Base-by-base conservation (phyloP, 352 stramenopile genomes). In the Bremia lactucae region DNA sequence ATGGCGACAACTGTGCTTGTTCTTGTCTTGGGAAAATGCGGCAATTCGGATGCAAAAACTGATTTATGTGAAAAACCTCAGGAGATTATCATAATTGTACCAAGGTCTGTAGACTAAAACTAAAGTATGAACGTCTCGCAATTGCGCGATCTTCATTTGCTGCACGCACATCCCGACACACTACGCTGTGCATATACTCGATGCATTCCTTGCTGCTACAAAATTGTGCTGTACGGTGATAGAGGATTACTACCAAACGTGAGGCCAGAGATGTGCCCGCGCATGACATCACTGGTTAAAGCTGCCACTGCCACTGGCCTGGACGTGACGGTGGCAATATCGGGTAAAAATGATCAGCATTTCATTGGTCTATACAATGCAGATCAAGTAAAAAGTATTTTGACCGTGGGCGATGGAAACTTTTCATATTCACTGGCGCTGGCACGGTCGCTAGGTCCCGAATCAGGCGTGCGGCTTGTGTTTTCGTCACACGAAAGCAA, bases 371-470 rank as follows among this genome's bases (percentile, higher is more conserved):
- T 90, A 14, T 90, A 87, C 40, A 62, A 83, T 36, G 62, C 65
- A 1, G n/a, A 21, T 0, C 36, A 61, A 9, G 36, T 76, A 11
- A 62, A 71, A 46, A 54, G 62, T 13, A 68, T 97, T 2, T 52
- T 97, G 22, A 97, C 87, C 0, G 72, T 98, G 2, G 95, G 95
- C 11, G 95, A 98, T 58, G 95, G 95, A 33, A 96, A 98, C 71
- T 96, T 98, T 46, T 95, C 90, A 2, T 98, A 95, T 62, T 97
- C 90, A 19, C 58, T 96, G 25, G 87, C 87, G 26, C 60, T 97
- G 2, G 77, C 87, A 6, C 65, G 74, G 22, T 65, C 66, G 28
- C 68, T 93, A 25, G 38, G 48, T 24, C 24, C 29, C 2, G 43
- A 53, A 14, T 43, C 52, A 5, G 37, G 40, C 8, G 64, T 78